Conservation (phyloP, 2,329 filamentous ascomycete species). For the Penicillium oxalicum region DNA sequence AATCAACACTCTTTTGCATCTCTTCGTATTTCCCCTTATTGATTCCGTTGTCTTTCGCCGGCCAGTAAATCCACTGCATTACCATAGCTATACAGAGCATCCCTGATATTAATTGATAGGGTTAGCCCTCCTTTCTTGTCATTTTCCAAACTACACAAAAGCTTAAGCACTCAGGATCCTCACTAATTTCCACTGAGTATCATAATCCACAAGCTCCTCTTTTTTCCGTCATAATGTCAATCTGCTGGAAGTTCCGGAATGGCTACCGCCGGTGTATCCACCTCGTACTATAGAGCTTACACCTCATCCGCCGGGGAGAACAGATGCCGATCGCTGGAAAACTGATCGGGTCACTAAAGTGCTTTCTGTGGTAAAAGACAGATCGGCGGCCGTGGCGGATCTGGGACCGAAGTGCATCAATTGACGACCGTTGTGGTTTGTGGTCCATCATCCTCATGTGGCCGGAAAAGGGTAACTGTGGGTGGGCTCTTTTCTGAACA, state of each 20-base stretch:
- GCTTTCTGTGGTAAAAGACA: not conserved
- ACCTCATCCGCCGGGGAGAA: not conserved
- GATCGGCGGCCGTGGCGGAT: not conserved
- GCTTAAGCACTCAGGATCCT: too few species aligned
- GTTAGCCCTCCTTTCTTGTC: conserved; percentile 11
- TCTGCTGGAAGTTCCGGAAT: not conserved
- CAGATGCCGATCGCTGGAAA: not conserved
- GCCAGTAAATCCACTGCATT: not conserved
- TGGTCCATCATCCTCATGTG: not conserved
- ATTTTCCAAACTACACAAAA: too few species aligned
- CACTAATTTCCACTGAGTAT: too few species aligned
- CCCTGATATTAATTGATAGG: too few species aligned
- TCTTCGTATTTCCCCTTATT: not conserved
- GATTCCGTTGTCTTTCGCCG: not conserved
- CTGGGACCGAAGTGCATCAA: not conserved
- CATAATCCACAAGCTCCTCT: too few species aligned
- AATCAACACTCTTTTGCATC: not conserved
- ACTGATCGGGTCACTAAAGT: not conserved
- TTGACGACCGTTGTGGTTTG: not conserved
- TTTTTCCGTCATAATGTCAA: too few species aligned
- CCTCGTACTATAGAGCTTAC: not conserved
- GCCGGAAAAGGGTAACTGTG: not conserved
- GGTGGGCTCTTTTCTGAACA: not conserved
- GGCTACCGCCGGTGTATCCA: not conserved
- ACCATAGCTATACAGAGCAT: not conserved